phyloP scores from a whole-genome alignment of 768 basidiomycete genomes.

The Termitomyces sp. region DNA sequence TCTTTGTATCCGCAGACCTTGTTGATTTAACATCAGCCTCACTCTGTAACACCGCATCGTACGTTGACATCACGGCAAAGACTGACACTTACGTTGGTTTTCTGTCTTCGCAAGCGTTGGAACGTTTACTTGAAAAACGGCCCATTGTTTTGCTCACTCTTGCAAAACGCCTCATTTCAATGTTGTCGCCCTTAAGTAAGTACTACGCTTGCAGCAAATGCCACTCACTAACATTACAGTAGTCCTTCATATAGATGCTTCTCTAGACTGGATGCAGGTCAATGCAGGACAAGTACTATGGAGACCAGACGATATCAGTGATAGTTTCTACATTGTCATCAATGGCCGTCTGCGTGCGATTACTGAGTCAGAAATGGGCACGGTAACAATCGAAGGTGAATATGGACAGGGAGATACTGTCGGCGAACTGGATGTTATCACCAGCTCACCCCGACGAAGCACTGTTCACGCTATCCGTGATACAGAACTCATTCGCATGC shows the following conservation, averaged over 20 bases:
- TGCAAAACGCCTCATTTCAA: conserved; percentile 92
- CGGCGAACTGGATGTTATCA: conserved; percentile 97
- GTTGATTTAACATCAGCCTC: conserved; percentile 49
- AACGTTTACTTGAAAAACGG: conserved; percentile 85
- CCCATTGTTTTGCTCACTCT: conserved; percentile 95
- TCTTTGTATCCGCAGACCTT: background rate
- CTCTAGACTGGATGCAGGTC: conserved; percentile 98
- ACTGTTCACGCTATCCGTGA: conserved; percentile 98
- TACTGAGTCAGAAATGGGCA: conserved; percentile 70
- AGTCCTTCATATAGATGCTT: conserved; percentile 97
- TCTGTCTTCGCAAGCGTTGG: conserved; percentile 81
- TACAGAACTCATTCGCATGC: conserved; percentile 95
- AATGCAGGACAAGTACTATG: conserved; percentile 93
- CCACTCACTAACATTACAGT: background rate
- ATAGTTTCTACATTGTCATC: conserved; percentile 97
- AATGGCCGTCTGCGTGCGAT: conserved; percentile 94
- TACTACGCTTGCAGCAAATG: background rate
- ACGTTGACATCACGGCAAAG: conserved; percentile 95
- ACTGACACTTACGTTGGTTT: conserved; percentile 99
- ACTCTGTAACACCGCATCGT: conserved; percentile 86
- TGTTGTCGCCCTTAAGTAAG: conserved; percentile 88
- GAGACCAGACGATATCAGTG: conserved; percentile 84
- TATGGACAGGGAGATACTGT: conserved; percentile 97
- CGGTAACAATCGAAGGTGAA: conserved; percentile 80
- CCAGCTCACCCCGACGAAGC: conserved; percentile 76